A percentile compares a stretch with the other conserved stretches of the same genome.
phyloP scores from a whole-genome alignment of 2,329 filamentous ascomycete genomes.

The Fusarium pininemorale region DNA sequence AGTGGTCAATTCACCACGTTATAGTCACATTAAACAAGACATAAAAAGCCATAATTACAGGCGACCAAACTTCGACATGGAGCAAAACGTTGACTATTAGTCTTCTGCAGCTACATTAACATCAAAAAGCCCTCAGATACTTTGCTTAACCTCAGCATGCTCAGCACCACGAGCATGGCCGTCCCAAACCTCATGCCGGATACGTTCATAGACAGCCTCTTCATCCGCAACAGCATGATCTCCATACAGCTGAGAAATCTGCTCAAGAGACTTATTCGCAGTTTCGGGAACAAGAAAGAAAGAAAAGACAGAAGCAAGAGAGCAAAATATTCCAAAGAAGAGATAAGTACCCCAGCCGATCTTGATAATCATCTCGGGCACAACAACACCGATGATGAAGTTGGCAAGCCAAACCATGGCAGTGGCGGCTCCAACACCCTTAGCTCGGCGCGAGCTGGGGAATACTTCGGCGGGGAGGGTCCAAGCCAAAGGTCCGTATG shows the following conservation, averaged over 20 bases:
- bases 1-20: too few species aligned
- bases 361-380: constrained; percentile 61
- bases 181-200: not conserved
- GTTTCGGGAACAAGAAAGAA: constrained; percentile 32
- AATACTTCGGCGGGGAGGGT: constrained; percentile 50
- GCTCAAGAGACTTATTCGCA: constrained; percentile 14
- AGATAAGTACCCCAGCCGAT: constrained; percentile 59
- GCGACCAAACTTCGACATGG: fast-evolving
- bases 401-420: constrained; percentile 48
- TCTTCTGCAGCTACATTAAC: fast-evolving
- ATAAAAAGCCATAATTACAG: too few species aligned
- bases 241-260: constrained; percentile 45
- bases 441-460: constrained; percentile 46
- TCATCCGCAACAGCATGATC: not conserved
- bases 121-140: not conserved
- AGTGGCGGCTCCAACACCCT: constrained; percentile 48
- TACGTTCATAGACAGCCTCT: not conserved
- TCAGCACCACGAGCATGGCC: not conserved
- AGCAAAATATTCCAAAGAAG: constrained; percentile 63
- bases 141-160: not conserved
- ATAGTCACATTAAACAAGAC: too few species aligned
- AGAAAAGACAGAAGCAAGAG: constrained; percentile 53
- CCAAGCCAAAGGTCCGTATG: constrained; percentile 49
- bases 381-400: constrained; percentile 58
- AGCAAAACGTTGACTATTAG: not conserved